Evolutionary conservation across 2,329 filamentous ascomycete genomes (phyloP).

Genomic region (Arachnomyces sp.): DNA sequence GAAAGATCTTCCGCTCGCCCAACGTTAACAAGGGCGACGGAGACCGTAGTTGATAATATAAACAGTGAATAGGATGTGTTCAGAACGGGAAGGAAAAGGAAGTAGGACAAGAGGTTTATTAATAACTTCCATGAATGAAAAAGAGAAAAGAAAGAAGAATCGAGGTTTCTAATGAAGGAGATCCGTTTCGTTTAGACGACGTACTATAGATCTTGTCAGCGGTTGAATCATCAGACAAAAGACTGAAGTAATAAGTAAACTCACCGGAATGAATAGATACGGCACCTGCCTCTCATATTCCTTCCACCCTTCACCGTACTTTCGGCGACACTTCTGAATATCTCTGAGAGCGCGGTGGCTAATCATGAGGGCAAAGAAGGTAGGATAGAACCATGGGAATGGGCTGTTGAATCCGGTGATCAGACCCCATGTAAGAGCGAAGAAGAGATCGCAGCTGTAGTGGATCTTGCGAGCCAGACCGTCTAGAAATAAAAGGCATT

Average conservation of each 20-base stretch:
- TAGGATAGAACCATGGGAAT: slow-evolving; percentile 83
- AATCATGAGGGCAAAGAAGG: slow-evolving; percentile 77
- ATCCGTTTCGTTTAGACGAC: slow-evolving; percentile 8
- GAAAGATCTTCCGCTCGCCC: slow-evolving; percentile 3
- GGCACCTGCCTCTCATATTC: slow-evolving; percentile 76
- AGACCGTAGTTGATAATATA: neutral
- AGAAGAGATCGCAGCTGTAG: slow-evolving; percentile 73
- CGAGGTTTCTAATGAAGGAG: too few relatives aligned
- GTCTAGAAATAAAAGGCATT: slow-evolving; percentile 35
- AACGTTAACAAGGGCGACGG: neutral
- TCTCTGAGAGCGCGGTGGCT: slow-evolving; percentile 68
- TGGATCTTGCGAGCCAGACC: slow-evolving; percentile 71
- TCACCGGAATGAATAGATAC: slow-evolving; percentile 73
- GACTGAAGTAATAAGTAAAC: slow-evolving; percentile 20
- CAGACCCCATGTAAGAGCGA: slow-evolving; percentile 70
- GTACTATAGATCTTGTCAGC: slow-evolving; percentile 5
- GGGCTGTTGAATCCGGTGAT: slow-evolving; percentile 73
- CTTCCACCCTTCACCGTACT: slow-evolving; percentile 75
- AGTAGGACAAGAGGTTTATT: neutral
- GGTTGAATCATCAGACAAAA: neutral
- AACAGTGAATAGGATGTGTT: neutral
- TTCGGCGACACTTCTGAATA: slow-evolving; percentile 64
- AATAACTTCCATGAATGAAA: neutral
- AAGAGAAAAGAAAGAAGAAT: too few relatives aligned
- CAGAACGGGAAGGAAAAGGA: neutral